Evolutionary conservation across 2,329 filamentous ascomycete species (phyloP).

Genomic region (Colletotrichum sp.): DNA sequence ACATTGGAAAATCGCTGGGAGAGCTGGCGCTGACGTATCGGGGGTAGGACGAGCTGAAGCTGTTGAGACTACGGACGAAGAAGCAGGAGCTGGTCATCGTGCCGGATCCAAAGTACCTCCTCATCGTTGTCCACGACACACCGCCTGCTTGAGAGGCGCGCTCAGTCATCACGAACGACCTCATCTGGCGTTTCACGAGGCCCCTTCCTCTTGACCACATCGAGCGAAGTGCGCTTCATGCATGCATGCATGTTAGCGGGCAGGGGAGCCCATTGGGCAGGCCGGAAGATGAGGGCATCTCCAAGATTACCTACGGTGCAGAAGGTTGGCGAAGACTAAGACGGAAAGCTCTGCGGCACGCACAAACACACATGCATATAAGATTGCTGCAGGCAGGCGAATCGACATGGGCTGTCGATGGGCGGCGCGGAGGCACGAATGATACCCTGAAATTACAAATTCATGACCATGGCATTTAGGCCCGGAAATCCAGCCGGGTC

Average conservation of each 20-base stretch:
- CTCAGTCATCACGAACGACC: not conserved
- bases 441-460: conserved; percentile 19
- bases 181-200: not conserved
- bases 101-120: conserved; percentile 78
- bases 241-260: not conserved
- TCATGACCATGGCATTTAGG: not conserved
- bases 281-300: not conserved
- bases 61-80: conserved; percentile 79
- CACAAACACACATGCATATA: not conserved
- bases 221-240: not conserved
- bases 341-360: not conserved
- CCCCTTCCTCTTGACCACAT: not conserved
- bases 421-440: conserved; percentile 4
- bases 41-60: conserved; percentile 73
- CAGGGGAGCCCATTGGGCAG: not conserved
- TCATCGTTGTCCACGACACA: conserved; percentile 84
- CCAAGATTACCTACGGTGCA: not conserved
- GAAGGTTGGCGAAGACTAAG: not conserved
- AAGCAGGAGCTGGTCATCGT: conserved; percentile 87
- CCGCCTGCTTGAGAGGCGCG: conserved; percentile 59
- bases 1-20: not conserved
- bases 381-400: not conserved
- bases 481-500: not conserved
- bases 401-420: not conserved
- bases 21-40: not conserved